These are phyloP conservation scores for Clarireedia paspali DNA, from an alignment of 2,329 filamentous ascomycete species.

Conservation along the genomic window DNA sequence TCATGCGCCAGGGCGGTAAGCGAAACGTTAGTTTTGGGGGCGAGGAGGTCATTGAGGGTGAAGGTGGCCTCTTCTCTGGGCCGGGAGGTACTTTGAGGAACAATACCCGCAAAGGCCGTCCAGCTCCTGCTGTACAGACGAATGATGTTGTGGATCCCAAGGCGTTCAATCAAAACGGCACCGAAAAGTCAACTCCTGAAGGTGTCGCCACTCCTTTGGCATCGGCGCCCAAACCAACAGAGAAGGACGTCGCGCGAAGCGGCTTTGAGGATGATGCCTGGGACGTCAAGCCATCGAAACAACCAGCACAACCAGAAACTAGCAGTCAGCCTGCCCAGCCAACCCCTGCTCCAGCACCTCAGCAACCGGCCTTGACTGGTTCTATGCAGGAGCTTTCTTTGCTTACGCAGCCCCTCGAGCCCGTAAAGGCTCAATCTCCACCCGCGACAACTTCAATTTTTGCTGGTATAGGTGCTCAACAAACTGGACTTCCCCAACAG, in stretches of 20 bases:
- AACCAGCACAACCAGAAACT: conserved; percentile 31
- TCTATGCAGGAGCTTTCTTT: conserved; percentile 63
- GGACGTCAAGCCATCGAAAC: conserved; percentile 81
- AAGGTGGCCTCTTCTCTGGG: conserved; percentile 79
- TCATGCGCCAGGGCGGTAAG: conserved; percentile 53
- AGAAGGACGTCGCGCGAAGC: conserved; percentile 40
- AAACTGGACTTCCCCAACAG: conserved; percentile 33
- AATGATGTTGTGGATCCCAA: conserved; percentile 84
- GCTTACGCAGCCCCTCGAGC: conserved; percentile 51
- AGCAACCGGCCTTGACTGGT: conserved; percentile 52
- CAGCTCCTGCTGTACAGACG: conserved; percentile 76
- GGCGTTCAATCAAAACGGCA: conserved; percentile 57
- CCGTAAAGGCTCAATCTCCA: conserved; percentile 35
- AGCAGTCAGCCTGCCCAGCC: conserved; percentile 31
- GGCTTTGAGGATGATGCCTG: conserved; percentile 97
- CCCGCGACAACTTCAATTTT: conserved; percentile 56
- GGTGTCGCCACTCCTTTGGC: conserved; percentile 40
- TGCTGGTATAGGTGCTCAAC: conserved; percentile 40
- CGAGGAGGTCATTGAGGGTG: conserved; percentile 47
- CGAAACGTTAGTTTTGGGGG: conserved; percentile 46
- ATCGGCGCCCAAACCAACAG: conserved; percentile 33
- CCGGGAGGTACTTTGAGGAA: conserved; percentile 87
- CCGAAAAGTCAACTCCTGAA: conserved; percentile 33
- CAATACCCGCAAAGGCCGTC: conserved; percentile 88
- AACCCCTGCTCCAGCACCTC: conserved; percentile 32